These are phyloP conservation scores for Nakazawaea molendinolei DNA, from an alignment of 805 yeast species.

Conservation along the genomic window DNA sequence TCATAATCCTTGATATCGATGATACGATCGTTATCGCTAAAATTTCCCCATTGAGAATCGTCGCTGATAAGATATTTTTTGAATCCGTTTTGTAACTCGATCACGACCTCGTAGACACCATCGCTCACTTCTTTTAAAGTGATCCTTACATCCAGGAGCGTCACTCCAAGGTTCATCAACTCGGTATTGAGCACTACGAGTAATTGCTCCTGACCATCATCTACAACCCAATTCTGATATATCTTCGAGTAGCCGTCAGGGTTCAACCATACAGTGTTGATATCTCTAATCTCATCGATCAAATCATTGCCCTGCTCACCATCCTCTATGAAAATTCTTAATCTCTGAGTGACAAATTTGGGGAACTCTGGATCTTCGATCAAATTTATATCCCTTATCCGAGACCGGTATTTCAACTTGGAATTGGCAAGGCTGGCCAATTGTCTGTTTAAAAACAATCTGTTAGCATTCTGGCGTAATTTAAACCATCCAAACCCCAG, in stretches of 20 bases:
- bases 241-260: not conserved
- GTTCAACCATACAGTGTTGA: not conserved
- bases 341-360: conserved; percentile 4
- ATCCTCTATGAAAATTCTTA: conserved; percentile 8
- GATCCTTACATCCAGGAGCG: conserved; percentile 1
- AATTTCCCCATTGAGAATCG: not conserved
- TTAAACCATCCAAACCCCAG: conserved; percentile 19
- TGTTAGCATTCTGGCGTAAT: conserved; percentile 12
- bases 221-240: conserved; percentile 6
- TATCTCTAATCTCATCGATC: not conserved
- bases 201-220: conserved; percentile 1
- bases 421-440: conserved; percentile 22
- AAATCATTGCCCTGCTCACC: conserved; percentile 7
- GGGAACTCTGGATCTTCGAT: conserved; percentile 1
- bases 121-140: not conserved
- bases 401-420: conserved; percentile 15
- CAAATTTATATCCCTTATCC: not conserved
- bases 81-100: not conserved
- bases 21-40: not conserved
- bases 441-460: conserved; percentile 15
- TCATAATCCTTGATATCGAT: conserved; percentile 8
- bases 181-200: not conserved
- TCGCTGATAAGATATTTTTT: conserved; percentile 3
- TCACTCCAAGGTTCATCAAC: not conserved
- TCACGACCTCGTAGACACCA: not conserved